phyloP scores from a whole-genome alignment of 2,329 filamentous ascomycete genomes.

The Ophiostoma australiae region DNA sequence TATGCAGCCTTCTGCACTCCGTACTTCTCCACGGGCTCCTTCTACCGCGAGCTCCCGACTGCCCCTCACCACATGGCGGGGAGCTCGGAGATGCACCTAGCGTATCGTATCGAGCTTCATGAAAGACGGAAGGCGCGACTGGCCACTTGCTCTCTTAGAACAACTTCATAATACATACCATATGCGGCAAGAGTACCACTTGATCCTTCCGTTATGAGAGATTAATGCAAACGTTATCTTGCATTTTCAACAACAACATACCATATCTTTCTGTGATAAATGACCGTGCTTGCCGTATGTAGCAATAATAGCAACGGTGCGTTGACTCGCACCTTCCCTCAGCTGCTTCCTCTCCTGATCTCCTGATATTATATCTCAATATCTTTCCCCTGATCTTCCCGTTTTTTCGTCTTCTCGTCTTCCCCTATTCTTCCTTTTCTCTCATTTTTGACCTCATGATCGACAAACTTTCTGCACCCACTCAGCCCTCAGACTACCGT shows the following conservation, averaged over 20 bases:
- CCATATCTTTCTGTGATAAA: background rate
- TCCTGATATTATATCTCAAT: background rate
- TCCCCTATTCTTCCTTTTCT: background rate
- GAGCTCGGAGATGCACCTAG: slow-evolving; percentile 8
- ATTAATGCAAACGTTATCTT: background rate
- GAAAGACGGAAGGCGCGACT: background rate
- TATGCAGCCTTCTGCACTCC: background rate
- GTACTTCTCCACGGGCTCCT: background rate
- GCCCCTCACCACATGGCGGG: slow-evolving; percentile 14
- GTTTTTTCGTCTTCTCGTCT: slow-evolving; percentile 7
- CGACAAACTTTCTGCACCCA: background rate
- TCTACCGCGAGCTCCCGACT: background rate
- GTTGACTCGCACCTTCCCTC: slow-evolving; percentile 7
- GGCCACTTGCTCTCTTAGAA: background rate
- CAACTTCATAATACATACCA: background rate
- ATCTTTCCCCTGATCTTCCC: background rate
- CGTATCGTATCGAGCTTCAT: background rate
- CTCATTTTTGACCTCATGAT: slow-evolving; percentile 4
- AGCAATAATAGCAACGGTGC: background rate
- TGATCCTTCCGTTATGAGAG: slow-evolving; percentile 3
- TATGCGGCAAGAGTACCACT: slow-evolving; percentile 1
- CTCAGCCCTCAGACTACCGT: background rate
- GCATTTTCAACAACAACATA: background rate
- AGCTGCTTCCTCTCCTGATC: background rate
- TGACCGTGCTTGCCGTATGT: slow-evolving; percentile 2